phyloP scores from a whole-genome alignment of 768 basidiomycete genomes.

The Clavulina sp. region DNA sequence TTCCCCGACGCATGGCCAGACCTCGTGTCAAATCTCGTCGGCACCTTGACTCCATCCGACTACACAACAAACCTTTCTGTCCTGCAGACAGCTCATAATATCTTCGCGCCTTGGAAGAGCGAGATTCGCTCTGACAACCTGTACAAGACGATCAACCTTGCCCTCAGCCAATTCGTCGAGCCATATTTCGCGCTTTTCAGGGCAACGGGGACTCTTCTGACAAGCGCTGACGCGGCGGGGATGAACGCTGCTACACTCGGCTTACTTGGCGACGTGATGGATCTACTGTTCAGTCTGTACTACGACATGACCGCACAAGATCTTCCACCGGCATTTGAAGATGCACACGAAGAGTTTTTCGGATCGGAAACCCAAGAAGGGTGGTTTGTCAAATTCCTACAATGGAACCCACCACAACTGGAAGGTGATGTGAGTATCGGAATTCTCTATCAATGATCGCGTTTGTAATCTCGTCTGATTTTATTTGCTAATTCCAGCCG shows the following conservation, averaged over 20 bases:
- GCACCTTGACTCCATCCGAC: slow-evolving; percentile 60
- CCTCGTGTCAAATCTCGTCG: slow-evolving; percentile 83
- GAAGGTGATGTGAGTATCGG: slow-evolving; percentile 42
- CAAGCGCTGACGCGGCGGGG: background rate
- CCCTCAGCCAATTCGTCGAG: slow-evolving; percentile 61
- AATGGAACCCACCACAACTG: slow-evolving; percentile 57
- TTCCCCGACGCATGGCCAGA: slow-evolving; percentile 81
- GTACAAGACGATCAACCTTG: slow-evolving; percentile 82
- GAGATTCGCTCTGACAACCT: slow-evolving; percentile 76
- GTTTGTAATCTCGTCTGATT: too few relatives aligned
- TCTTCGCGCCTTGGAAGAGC: slow-evolving; percentile 86
- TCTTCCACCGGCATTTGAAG: slow-evolving; percentile 86
- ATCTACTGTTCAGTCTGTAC: slow-evolving; percentile 69
- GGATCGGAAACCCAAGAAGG: slow-evolving; percentile 23
- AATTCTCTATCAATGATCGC: background rate
- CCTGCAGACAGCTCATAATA: slow-evolving; percentile 87
- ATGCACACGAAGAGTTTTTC: slow-evolving; percentile 71
- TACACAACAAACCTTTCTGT: slow-evolving; percentile 81
- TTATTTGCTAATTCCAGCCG: slow-evolving; percentile 30
- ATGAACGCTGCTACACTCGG: slow-evolving; percentile 18
- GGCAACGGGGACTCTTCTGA: slow-evolving; percentile 19
- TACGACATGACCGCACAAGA: slow-evolving; percentile 93
- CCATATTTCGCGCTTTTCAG: slow-evolving; percentile 77
- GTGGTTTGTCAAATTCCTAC: slow-evolving; percentile 64
- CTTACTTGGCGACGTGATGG: slow-evolving; percentile 54